Evolutionary conservation across 768 basidiomycete genomes (phyloP), one percentile per base, ranked within the genome.

Genomic region (Butyriboletus loyo): DNA sequence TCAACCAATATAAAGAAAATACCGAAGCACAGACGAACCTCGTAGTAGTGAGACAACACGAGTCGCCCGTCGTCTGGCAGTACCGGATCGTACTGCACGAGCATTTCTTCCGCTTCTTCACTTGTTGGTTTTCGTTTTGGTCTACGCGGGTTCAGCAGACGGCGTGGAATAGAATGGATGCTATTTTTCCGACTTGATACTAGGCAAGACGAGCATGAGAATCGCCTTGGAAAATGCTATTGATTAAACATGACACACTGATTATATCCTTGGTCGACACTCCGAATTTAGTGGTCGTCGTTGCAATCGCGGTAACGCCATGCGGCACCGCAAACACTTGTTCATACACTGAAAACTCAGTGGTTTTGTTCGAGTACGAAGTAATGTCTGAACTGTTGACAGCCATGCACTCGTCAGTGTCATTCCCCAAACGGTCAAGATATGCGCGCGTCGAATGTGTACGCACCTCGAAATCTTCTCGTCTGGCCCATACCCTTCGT

Each of bases 231-330:
- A 46, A n/a, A 32, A 46, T 10, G 21, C 9, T 0, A 43, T 34
- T 15, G 24, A 53, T 32, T 15, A 6, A 37, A 28, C 4, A 6
- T 17, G n/a, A 75, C 83, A 19, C 54, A 94, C 95, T 80, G 44
- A 98, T 84, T 25, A 98, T 71, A 62, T 97, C 91, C 65, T 90
- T 93, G 46, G 80, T 79, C 0, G 91, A 82, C 55, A 98, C 91
- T 0, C 96, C 95, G 56, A 86, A 92, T 69, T 88, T 91, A 0
- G 95, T 97, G 17, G 78, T 79, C 1, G 96, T 96, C 8, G 85
- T 77, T 0, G 84, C 69, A 21, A 98, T 66, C 5, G 89, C 82
- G 7, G 81, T 83, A 30, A 96, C 76, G 3, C 76, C 85, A 50
- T 81, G 73, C 1, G 89, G 85, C 56, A 88, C 80, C 25, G 89